Evolutionary conservation across 768 basidiomycete species (phyloP), one percentile per base, ranked within the genome.

Genomic region (Coprinopsis strossmayeri): DNA sequence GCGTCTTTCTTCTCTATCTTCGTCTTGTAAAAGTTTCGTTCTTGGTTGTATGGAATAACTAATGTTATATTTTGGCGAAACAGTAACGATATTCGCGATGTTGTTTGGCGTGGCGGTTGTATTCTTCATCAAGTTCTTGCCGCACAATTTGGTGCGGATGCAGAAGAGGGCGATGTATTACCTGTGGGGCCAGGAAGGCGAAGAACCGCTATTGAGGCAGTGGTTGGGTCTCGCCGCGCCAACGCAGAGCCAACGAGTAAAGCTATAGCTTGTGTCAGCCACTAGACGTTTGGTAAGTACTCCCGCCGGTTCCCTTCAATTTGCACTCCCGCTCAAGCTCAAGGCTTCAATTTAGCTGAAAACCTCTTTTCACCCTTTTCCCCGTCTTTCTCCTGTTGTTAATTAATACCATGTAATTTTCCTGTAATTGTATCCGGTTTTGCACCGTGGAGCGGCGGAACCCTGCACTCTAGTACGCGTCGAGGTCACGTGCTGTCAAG

Each of bases 141-240:
- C 84, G 3, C 66, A 69, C 21, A 79, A 84, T 52, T 54, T 84
- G 38, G 58, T 67, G 46, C 71, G 76, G 54, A 67, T 86, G 56
- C 68, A 69, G 50, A 64, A 66, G 13, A 72, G 84, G 18, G 70
- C 75, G 34, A 65, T 73, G 44, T 87, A 83, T 68, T 87, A 87
- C 63, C 62, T 85, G 10, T 74, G 74, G 60, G 84, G 82, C 2
- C 40, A 42, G 23, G 40, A 42, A 26, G 40, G 40, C 5, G 40
- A 42, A 26, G 40, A 42, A 23, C 7, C 10, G 18, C 25, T 42
- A 23, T 25, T 42, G 40, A 24, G 23, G 7, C 40, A 25, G 20
- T 23, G 21, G 18, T 4, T 5, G 17, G 18, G 40, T 4, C 10
- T 42, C 21, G 40, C 18, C 18, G 5, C 17, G 17, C 18, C 21